Conservation (phyloP, 163 green algal genomes). For the Coccomyxa subellipsoidea region DNA sequence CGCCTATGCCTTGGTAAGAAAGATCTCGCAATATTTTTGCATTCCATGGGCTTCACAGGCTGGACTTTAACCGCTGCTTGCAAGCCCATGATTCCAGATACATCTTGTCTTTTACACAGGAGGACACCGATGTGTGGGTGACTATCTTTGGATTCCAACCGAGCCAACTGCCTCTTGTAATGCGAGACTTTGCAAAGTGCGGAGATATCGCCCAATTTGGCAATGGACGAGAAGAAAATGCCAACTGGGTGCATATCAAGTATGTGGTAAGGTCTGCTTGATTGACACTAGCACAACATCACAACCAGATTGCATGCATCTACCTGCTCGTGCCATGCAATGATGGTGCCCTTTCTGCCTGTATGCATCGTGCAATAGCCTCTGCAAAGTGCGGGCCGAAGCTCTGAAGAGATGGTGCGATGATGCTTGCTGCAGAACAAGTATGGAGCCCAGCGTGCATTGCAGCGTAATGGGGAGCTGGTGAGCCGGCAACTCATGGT, state of each 20-base stretch:
- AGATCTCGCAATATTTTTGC: too few relatives aligned
- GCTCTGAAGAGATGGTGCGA: not conserved
- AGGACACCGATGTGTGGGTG: constrained; percentile 34
- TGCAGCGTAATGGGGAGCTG: constrained; percentile 66
- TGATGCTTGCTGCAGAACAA: constrained; percentile 54
- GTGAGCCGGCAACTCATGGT: constrained; percentile 66
- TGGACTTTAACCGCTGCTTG: too few relatives aligned
- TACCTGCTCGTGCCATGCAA: too few relatives aligned
- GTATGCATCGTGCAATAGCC: too few relatives aligned
- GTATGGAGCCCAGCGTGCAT: constrained; percentile 67
- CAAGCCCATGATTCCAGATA: too few relatives aligned
- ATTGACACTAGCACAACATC: not conserved
- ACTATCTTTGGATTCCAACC: constrained; percentile 76
- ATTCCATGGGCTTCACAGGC: too few relatives aligned
- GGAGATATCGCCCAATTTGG: constrained; percentile 78
- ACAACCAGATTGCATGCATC: too few relatives aligned
- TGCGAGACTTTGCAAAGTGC: constrained; percentile 63
- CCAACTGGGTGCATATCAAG: constrained; percentile 82
- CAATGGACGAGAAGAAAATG: constrained; percentile 45
- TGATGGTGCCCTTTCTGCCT: too few relatives aligned
- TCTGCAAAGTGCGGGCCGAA: too few relatives aligned
- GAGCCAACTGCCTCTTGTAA: constrained; percentile 42
- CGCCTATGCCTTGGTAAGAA: not conserved
- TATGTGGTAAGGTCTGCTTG: constrained; percentile 35
- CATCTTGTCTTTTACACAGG: not conserved